These are phyloP conservation scores for Tricholoma bakamatsutake DNA, from an alignment of 768 basidiomycete species.

Conservation along the genomic window DNA sequence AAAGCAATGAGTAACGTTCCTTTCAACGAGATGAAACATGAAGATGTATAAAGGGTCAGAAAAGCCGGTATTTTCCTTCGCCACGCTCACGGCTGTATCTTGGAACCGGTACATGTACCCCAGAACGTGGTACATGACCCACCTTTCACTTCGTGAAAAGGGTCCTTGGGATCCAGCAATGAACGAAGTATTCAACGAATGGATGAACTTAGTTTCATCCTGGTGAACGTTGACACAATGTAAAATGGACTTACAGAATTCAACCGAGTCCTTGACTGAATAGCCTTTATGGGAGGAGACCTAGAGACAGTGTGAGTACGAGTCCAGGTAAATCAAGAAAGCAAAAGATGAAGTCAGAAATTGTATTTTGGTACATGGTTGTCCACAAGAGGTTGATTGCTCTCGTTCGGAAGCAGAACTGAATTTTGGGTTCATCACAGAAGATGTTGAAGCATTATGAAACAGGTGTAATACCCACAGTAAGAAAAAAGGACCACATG, in stretches of 20 bases:
- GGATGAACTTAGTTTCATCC: slow-evolving; percentile 83
- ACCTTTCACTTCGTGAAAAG: slow-evolving; percentile 29
- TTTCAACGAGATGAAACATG: not conserved
- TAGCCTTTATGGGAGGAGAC: not conserved
- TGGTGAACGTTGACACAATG: slow-evolving; percentile 8
- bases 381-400: slow-evolving; percentile 70
- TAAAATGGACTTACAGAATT: not conserved
- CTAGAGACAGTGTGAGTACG: slow-evolving; percentile 19
- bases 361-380: slow-evolving; percentile 50
- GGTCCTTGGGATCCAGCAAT: slow-evolving; percentile 28
- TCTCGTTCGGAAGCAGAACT: slow-evolving; percentile 86
- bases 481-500: not conserved
- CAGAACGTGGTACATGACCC: slow-evolving; percentile 41
- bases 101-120: slow-evolving; percentile 31
- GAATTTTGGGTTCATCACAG: slow-evolving; percentile 48
- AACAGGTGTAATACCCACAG: not conserved
- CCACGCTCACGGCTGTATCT: slow-evolving; percentile 27
- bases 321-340: not conserved
- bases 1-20: not conserved
- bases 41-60: slow-evolving; percentile 36
- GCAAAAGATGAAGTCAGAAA: slow-evolving; percentile 35
- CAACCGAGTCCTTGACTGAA: not conserved
- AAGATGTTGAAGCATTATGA: slow-evolving; percentile 7
- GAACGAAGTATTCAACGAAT: slow-evolving; percentile 63
- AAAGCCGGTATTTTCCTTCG: slow-evolving; percentile 61